Evolutionary conservation across 257 asterid genomes (phyloP).

Genomic region (Primulina eburnea): DNA sequence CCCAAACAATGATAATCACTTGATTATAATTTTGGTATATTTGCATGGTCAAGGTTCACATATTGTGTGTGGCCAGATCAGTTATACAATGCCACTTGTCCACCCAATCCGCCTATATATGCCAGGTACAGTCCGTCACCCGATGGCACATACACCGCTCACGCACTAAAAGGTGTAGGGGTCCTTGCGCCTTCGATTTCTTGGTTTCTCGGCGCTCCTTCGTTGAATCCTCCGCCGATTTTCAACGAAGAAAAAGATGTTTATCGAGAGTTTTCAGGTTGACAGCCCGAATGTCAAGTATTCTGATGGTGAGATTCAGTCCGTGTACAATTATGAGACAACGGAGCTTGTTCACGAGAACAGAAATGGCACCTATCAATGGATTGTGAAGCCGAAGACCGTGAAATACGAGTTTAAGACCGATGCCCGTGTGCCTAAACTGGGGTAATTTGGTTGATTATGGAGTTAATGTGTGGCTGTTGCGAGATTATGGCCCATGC

Average conservation of each 20-base stretch:
- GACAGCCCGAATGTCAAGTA: constrained; percentile 91
- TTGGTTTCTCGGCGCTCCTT: neutral
- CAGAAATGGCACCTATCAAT: constrained; percentile 68
- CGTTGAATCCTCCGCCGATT: neutral
- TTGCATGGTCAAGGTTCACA: constrained; percentile 55
- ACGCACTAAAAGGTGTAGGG: neutral
- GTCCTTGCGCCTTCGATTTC: too few relatives aligned
- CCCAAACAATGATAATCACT: neutral
- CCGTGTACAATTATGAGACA: constrained; percentile 76
- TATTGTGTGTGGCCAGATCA: neutral
- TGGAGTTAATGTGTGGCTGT: neutral
- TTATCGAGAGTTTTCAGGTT: constrained; percentile 82
- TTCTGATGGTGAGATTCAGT: constrained; percentile 69
- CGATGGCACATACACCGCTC: neutral
- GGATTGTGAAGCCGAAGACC: constrained; percentile 91
- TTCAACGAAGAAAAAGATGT: constrained; percentile 41
- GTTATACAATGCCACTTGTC: constrained; percentile 11
- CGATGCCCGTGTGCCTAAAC: constrained; percentile 70
- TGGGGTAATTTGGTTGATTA: constrained; percentile 48
- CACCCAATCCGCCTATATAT: constrained; percentile 17
- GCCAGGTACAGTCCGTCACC: neutral
- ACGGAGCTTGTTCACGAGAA: constrained; percentile 91
- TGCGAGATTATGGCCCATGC: constrained; percentile 1
- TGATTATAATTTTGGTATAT: neutral
- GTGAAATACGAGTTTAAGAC: constrained; percentile 86